Base-by-base conservation (phyloP, 768 basidiomycete species). In the Tylopilus balloui region DNA sequence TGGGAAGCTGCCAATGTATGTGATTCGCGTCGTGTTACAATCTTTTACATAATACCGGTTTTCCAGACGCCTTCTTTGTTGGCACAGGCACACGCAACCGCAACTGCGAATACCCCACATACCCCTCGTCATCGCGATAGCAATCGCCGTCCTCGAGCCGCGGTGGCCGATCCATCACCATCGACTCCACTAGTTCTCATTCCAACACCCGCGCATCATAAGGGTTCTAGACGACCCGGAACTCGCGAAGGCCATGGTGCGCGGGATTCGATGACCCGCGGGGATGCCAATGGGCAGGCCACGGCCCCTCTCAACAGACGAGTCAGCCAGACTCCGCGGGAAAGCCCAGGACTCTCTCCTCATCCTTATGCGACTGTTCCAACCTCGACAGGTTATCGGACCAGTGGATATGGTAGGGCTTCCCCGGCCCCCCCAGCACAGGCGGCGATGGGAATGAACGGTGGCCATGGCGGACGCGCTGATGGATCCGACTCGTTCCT, bases 1-100 rank as follows among this genome's bases (percentile, higher is more conserved):
- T 96, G 94, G 93, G 92, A 97, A 76, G 87, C 85, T 32, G 76
- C 82, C 51, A 83, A 80, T 62, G 92, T 92, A 68, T 57, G 87
- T 78, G 27, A 43, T 56, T 50, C 45, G 28, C 21, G 15, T 6
- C 29, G 46, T 15, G 21, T 50, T 25, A 10, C 38, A n/a, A 7
- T 43, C 32, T 13, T 25, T 36, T 13, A 41, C 42, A 47, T 40
- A 58, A 45, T 45, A 14, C 7, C 32, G 37, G 14, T 52, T 21
- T n/a, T 48, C 48, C 53, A 78, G 77, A 73, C 75, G 0, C 70
- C 70, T 25, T 74, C 71, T 35, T 71, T 71, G 38, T 71, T 76
- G 45, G 73, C 69, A 6, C 75, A 77, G 58, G 72, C 78, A 47
- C 78, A 86, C 51, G 76, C 81, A 20, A 77, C 78, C 50, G 76